Base-by-base conservation (phyloP, 2,329 filamentous ascomycete genomes). In the Calonectria honghensis region DNA sequence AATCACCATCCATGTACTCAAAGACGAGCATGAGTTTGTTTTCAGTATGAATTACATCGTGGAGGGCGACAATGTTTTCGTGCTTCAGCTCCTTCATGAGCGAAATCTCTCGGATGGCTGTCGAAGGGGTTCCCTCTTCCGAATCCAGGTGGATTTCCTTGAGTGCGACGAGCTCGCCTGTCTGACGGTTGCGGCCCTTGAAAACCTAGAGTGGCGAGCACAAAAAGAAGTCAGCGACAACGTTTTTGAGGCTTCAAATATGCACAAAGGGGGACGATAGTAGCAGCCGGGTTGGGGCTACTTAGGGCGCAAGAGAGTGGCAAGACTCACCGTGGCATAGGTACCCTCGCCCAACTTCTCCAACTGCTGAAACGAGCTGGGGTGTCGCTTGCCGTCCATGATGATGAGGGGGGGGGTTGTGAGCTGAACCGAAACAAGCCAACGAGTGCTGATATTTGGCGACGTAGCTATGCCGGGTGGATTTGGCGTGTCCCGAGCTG, bases 21-120 rank as follows among this genome's bases (percentile, higher is more conserved):
- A 99, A 99, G 13, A 99, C 97, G 51, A 99, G 93, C 97, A 99
- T 99, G 73, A 99, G 92, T 86, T 99, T 99, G 88, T 98, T 99
- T 89, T 99, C 97, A 73, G 97, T 99, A 86, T 99, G 97, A 82
- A 99, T 98, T 72, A 99, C 97, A 89, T 99, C 97, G 90, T 98
- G 95, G 6, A 99, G 93, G 73, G 94, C 95, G 81, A 99, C 96
- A 79, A 99, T 98, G 84, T 98, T 98, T 85, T 98, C 96, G 86
- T 99, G 97, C 87, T 98, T 98, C 79, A 99, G 91, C 87, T 99
- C 97, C 87, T 99, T 99, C 97, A 99, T 98, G 72, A 99, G 90
- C 1, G 96, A 98, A 82, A 99, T 99, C 86, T 99, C 97, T 82
- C 97, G 95, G 84, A 99, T 99, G 61, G 97, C 97, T 0, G 97